Percentiles rank a stretch among this genome's conserved stretches.
phyloP scores from a whole-genome alignment of 441 rosid genomes.

The Corymbia citriodora region DNA sequence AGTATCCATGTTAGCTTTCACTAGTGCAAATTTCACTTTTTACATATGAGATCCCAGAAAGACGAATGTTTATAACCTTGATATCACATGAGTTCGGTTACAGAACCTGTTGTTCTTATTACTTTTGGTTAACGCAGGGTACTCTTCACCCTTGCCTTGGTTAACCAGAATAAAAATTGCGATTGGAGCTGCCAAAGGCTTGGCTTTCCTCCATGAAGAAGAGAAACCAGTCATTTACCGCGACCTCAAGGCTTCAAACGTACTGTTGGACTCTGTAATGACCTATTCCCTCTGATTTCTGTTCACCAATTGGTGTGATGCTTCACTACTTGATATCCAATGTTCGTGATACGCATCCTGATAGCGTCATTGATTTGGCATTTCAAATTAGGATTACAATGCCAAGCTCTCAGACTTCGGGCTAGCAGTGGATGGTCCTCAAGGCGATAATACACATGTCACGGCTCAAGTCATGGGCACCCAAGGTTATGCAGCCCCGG shows the following conservation, averaged over 20 bases:
- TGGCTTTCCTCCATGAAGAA: slow-evolving; percentile 14
- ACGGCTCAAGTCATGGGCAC: slow-evolving; percentile 17
- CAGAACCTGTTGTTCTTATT: neutral
- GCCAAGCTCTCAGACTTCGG: slow-evolving; percentile 21
- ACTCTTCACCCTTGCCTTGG: slow-evolving; percentile 11
- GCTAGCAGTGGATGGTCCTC: slow-evolving; percentile 11
- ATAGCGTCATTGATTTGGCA: neutral
- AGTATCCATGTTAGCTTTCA: neutral
- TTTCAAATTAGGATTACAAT: neutral
- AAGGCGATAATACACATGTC: slow-evolving; percentile 7
- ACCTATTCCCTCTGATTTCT: neutral
- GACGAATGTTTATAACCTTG: neutral
- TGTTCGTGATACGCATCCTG: neutral
- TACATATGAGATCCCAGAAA: neutral
- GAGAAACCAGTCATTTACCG: slow-evolving; percentile 17
- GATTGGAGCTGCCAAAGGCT: slow-evolving; percentile 14
- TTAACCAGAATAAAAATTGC: slow-evolving; percentile 12
- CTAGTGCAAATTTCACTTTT: neutral
- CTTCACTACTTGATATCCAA: neutral
- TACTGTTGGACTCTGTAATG: slow-evolving; percentile 9
- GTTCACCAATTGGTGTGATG: neutral
- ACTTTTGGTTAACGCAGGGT: neutral
- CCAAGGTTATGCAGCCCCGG: slow-evolving; percentile 13
- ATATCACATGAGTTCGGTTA: neutral
- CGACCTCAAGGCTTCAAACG: slow-evolving; percentile 14